Conservation (phyloP, 352 stramenopile species). For the Phytophthora pluvialis region DNA sequence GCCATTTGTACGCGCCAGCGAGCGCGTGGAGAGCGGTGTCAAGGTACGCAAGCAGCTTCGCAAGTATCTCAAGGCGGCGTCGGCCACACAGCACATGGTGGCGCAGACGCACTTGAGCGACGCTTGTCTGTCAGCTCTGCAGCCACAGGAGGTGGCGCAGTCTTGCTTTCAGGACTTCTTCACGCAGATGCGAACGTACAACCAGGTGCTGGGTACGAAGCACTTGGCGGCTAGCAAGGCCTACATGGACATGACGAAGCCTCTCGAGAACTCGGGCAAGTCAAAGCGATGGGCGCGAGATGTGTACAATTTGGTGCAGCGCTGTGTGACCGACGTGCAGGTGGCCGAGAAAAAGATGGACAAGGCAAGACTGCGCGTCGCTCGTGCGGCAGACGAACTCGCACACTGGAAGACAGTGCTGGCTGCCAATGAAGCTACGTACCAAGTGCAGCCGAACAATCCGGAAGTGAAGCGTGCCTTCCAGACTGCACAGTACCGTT, state of each 20-base stretch:
- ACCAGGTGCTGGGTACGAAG: conserved; percentile 79
- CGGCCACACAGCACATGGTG: conserved; percentile 78
- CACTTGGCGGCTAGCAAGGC: conserved; percentile 79
- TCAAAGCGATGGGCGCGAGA: conserved; percentile 79
- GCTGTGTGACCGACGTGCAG: conserved; percentile 75
- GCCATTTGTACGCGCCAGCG: conserved; percentile 79
- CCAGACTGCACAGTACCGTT: conserved; percentile 65
- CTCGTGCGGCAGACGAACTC: conserved; percentile 72
- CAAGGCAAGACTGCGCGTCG: conserved; percentile 62
- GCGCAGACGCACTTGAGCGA: conserved; percentile 83
- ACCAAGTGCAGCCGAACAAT: conserved; percentile 81
- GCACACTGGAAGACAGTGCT: conserved; percentile 79
- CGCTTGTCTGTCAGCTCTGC: conserved; percentile 73
- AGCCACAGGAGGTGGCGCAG: conserved; percentile 83
- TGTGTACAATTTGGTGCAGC: conserved; percentile 82
- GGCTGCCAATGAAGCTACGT: conserved; percentile 82
- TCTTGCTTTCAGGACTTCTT: conserved; percentile 85
- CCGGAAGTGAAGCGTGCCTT: conserved; percentile 75
- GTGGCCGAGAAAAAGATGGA: conserved; percentile 83
- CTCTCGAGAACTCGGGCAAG: conserved; percentile 78
- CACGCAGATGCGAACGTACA: conserved; percentile 79
- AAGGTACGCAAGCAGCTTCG: conserved; percentile 84
- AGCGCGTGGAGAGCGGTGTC: conserved; percentile 81
- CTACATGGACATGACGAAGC: conserved; percentile 77
- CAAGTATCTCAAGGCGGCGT: conserved; percentile 85